These are phyloP conservation scores for Gyromitra esculenta DNA, from an alignment of 2,329 filamentous ascomycete genomes.

Conservation along the genomic window DNA sequence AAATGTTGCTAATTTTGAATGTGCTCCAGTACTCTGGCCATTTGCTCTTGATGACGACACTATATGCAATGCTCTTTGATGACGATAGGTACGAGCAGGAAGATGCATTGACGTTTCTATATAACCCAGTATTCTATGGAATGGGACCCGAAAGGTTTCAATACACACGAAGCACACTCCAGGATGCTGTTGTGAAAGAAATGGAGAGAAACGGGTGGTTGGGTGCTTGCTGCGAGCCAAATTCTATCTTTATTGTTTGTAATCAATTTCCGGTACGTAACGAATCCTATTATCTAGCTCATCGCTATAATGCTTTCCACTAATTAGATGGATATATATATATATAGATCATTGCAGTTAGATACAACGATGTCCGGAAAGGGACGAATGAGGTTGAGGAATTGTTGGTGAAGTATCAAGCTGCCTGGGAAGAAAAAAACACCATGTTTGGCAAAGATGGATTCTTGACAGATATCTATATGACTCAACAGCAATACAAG, in stretches of 20 bases:
- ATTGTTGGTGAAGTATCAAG: conserved; percentile 61
- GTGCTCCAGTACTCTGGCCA: conserved; percentile 60
- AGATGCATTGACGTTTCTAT: conserved; percentile 60
- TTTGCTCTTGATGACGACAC: conserved; percentile 61
- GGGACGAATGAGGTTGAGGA: conserved; percentile 59
- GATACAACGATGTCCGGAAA: conserved; percentile 60
- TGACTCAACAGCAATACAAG: conserved; percentile 58
- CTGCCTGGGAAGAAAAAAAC: conserved; percentile 59
- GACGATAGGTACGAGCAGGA: conserved; percentile 61
- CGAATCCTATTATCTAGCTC: background rate
- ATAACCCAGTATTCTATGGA: conserved; percentile 61
- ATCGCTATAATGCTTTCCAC: background rate
- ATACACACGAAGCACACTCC: conserved; percentile 60
- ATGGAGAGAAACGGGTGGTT: conserved; percentile 62
- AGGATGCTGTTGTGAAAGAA: conserved; percentile 59
- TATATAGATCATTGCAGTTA: conserved; percentile 60
- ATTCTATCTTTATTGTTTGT: conserved; percentile 61
- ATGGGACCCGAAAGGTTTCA: conserved; percentile 60
- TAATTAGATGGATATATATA: conserved; percentile 24
- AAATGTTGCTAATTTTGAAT: background rate
- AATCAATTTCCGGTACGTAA: conserved; percentile 62
- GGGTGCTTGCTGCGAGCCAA: conserved; percentile 63
- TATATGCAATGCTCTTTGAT: conserved; percentile 63
- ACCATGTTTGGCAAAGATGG: conserved; percentile 58
- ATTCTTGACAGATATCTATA: conserved; percentile 57